phyloP scores from a whole-genome alignment of 495 filamentous ascomycete species.

The Xylaria grammica region DNA sequence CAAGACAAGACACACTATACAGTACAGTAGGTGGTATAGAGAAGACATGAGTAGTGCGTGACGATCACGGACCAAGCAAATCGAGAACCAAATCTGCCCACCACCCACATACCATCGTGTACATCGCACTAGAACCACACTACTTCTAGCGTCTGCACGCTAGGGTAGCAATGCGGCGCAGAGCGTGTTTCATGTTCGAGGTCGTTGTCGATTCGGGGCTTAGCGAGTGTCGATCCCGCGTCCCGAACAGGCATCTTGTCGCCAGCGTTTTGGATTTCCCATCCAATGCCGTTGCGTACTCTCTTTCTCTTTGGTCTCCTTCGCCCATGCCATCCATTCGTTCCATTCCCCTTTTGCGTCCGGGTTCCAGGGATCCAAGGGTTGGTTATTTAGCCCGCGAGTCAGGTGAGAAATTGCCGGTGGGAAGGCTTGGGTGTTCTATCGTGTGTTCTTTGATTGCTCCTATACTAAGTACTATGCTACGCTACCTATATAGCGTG shows the following conservation, averaged over 20 bases:
- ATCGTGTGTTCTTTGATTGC: background rate
- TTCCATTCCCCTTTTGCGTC: background rate
- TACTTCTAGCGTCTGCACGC: background rate
- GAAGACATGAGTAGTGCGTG: background rate
- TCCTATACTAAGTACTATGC: no score
- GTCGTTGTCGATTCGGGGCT: slow-evolving; percentile 20
- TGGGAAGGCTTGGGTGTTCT: no score
- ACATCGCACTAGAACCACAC: background rate
- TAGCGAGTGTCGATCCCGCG: slow-evolving; percentile 20
- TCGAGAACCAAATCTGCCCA: slow-evolving; percentile 5
- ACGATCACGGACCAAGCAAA: slow-evolving; percentile 2
- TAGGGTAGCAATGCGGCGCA: background rate
- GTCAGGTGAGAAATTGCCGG: background rate
- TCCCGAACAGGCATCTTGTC: slow-evolving; percentile 20
- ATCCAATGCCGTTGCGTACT: background rate
- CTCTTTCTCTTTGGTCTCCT: background rate
- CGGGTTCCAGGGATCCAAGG: background rate
- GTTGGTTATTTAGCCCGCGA: background rate
- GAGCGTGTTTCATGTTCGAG: slow-evolving; percentile 22
- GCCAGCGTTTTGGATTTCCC: slow-evolving; percentile 5
- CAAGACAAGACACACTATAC: background rate
- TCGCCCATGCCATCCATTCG: background rate
- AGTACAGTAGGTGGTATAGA: background rate
- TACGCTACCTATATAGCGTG: no score
- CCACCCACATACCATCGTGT: background rate